A percentile compares a stretch with the other conserved stretches of the same genome.
These are phyloP conservation scores for Sarocladium brachiariae DNA, from an alignment of 2,329 filamentous ascomycete species.

Conservation along the genomic window DNA sequence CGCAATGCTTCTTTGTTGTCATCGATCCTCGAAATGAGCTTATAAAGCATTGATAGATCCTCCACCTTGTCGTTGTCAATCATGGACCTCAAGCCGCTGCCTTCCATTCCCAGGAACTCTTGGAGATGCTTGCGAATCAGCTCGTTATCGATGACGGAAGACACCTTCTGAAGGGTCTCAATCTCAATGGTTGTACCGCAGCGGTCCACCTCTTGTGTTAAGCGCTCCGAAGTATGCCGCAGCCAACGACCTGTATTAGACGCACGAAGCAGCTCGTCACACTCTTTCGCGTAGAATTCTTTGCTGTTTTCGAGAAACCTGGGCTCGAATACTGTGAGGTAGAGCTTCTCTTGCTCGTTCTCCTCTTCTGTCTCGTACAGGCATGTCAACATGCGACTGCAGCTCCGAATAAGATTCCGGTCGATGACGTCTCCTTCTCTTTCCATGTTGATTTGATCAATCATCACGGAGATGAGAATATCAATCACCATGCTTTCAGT, in stretches of 20 bases:
- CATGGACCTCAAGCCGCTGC: slow-evolving; percentile 81
- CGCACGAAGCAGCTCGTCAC: slow-evolving; percentile 64
- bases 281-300: slow-evolving; percentile 70
- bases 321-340: slow-evolving; percentile 75
- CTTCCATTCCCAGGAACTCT: slow-evolving; percentile 78
- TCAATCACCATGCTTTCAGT: slow-evolving; percentile 54
- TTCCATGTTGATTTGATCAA: slow-evolving; percentile 91
- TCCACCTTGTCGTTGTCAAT: slow-evolving; percentile 78
- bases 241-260: slow-evolving; percentile 80
- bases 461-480: slow-evolving; percentile 71
- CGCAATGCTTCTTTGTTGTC: slow-evolving; percentile 63
- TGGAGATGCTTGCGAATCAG: slow-evolving; percentile 71
- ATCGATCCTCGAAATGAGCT: slow-evolving; percentile 72
- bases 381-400: slow-evolving; percentile 81
- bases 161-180: slow-evolving; percentile 66
- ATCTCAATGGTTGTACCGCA: slow-evolving; percentile 76
- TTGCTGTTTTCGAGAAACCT: slow-evolving; percentile 66
- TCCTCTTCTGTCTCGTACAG: slow-evolving; percentile 79
- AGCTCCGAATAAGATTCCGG: slow-evolving; percentile 71
- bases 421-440: slow-evolving; percentile 85
- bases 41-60: slow-evolving; percentile 75
- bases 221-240: slow-evolving; percentile 63
- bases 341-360: slow-evolving; percentile 71
- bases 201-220: slow-evolving; percentile 74
- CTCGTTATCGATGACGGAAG: slow-evolving; percentile 70